Conservation (phyloP, 2,329 filamentous ascomycete species). For the Fusarium siculi region DNA sequence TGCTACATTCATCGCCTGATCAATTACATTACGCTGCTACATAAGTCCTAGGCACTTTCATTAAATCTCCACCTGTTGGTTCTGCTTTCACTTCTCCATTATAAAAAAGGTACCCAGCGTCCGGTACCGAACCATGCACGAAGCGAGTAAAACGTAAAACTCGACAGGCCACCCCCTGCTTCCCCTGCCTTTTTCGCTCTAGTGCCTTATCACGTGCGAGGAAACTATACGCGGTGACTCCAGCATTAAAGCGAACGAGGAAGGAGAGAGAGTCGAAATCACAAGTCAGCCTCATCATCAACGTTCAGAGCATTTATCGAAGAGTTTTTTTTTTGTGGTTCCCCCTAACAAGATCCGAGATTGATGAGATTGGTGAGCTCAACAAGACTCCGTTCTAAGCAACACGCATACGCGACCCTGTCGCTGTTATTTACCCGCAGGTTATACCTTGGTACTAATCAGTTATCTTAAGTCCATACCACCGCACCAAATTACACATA, state of each 20-base stretch:
- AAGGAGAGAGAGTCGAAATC: constrained; percentile 21
- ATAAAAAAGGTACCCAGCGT: constrained; percentile 34
- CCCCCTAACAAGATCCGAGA: constrained; percentile 31
- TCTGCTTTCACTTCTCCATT: constrained; percentile 9
- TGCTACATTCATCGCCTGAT: constrained; percentile 6
- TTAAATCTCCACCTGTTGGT: constrained; percentile 11
- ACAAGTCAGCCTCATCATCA: constrained; percentile 4
- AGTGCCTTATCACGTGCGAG: constrained; percentile 37
- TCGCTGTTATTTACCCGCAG: constrained; percentile 23
- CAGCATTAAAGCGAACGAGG: constrained; percentile 32
- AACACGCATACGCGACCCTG: constrained; percentile 27
- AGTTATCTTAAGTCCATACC: constrained; percentile 15
- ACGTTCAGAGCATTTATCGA: background rate
- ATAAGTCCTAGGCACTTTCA: constrained; percentile 11
- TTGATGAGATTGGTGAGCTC: constrained; percentile 26
- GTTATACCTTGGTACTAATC: constrained; percentile 18
- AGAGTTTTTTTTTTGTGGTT: constrained; percentile 33
- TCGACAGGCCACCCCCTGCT: constrained; percentile 26
- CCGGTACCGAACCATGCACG: constrained; percentile 33
- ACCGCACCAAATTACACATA: constrained; percentile 24
- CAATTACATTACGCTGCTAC: constrained; percentile 2
- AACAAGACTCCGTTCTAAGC: constrained; percentile 12
- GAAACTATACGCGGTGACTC: constrained; percentile 19
- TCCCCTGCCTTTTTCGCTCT: constrained; percentile 8
- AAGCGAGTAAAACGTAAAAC: constrained; percentile 37